A percentile compares a stretch with the other conserved stretches of the same genome.
phyloP scores from a whole-genome alignment of 2,329 filamentous ascomycete genomes.

The Alternaria sp. region DNA sequence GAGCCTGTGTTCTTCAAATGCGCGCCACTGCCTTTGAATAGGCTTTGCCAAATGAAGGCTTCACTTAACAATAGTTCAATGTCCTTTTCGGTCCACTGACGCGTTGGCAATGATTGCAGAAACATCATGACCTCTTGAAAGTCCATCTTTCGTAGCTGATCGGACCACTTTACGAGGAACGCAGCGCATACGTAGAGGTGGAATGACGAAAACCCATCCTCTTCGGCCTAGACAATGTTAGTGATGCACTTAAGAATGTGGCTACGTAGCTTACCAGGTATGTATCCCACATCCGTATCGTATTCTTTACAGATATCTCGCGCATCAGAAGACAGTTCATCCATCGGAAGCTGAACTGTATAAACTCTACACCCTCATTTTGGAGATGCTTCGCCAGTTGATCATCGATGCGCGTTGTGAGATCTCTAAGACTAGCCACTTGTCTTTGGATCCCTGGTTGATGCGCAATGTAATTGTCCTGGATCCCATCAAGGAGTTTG shows the following conservation, averaged over 20 bases:
- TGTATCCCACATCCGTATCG: slow-evolving; percentile 99
- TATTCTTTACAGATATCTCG: slow-evolving; percentile 95
- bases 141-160: slow-evolving; percentile 94
- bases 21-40: slow-evolving; percentile 93
- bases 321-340: slow-evolving; percentile 99
- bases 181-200: slow-evolving; percentile 98
- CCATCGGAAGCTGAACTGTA: slow-evolving; percentile 99
- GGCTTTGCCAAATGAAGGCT: slow-evolving; percentile 97
- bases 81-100: slow-evolving; percentile 96
- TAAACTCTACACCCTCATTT: slow-evolving; percentile 92
- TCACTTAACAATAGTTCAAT: slow-evolving; percentile 95
- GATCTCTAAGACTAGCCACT: slow-evolving; percentile 84
- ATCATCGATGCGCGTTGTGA: slow-evolving; percentile 88
- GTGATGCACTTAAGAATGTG: neutral
- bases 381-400: slow-evolving; percentile 87
- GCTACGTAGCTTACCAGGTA: slow-evolving; percentile 74
- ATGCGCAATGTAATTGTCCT: slow-evolving; percentile 98
- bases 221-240: slow-evolving; percentile 74
- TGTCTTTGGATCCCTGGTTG: slow-evolving; percentile 97
- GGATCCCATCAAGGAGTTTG: slow-evolving; percentile 96
- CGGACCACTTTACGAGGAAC: slow-evolving; percentile 97
- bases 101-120: slow-evolving; percentile 89
- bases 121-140: slow-evolving; percentile 99
- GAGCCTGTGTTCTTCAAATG: slow-evolving; percentile 66
- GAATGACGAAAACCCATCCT: slow-evolving; percentile 97